A percentile compares a stretch with the other conserved stretches of the same genome.
Evolutionary conservation across 176 grass and related monocot genomes (phyloP).

Genomic region (Hordeum marinum): DNA sequence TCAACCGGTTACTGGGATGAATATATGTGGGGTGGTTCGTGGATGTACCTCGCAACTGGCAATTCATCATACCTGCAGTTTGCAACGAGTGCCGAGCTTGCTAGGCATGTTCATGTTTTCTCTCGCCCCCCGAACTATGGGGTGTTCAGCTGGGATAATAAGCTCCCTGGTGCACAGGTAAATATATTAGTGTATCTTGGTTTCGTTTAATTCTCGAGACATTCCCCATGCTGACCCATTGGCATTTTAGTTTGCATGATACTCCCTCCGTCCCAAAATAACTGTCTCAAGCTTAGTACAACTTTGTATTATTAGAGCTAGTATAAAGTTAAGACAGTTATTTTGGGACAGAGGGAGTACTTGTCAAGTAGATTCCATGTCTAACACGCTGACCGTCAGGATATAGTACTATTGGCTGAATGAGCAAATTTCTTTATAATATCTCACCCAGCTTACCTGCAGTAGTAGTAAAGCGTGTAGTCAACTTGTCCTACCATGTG

Average conservation of each 20-base stretch:
- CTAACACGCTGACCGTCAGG: neutral
- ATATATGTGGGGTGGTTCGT: conserved; percentile 82
- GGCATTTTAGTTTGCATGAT: conserved; percentile 22
- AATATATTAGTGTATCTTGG: neutral
- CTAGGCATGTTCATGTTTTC: conserved; percentile 73
- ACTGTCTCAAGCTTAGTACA: too few species aligned
- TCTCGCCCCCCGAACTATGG: conserved; percentile 73
- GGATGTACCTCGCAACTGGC: conserved; percentile 94
- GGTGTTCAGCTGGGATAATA: conserved; percentile 97
- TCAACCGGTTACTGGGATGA: conserved; percentile 93
- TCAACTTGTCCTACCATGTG: conserved; percentile 23
- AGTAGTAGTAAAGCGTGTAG: conserved; percentile 6
- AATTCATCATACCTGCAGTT: conserved; percentile 72
- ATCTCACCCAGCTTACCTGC: conserved; percentile 10
- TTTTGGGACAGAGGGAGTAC: too few species aligned
- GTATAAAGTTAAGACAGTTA: too few species aligned
- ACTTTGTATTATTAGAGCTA: too few species aligned
- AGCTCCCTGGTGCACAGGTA: conserved; percentile 90
- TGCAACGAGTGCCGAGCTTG: conserved; percentile 57
- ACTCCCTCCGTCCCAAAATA: too few species aligned
- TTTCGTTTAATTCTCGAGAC: neutral
- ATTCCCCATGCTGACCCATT: conserved; percentile 9
- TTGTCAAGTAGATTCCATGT: neutral
- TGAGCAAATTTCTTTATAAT: neutral
- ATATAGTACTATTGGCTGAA: neutral